Evolutionary conservation across 805 yeast genomes (phyloP), one percentile per base, ranked within the genome.

Genomic region (Wickerhamomyces sydowiorum): DNA sequence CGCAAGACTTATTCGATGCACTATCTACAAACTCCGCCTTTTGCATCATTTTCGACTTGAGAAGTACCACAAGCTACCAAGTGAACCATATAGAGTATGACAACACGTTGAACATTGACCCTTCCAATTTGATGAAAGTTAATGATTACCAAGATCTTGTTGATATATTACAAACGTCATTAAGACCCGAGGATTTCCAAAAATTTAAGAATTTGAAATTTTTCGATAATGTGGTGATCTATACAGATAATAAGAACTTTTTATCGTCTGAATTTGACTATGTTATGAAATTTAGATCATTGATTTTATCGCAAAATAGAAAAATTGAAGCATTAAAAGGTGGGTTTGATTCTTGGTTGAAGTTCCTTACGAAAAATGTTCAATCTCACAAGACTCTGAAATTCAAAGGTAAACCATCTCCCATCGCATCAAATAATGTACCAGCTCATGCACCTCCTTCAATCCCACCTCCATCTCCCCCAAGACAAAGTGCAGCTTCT

Each of bases 341-440:
- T 20, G 78, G 78, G 1, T 68, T 64, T 43, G 67, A 65, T 31
- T 65, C 69, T 35, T 72, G 78, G 78, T 48, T 59, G 15, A 57
- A 59, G 30, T 56, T 56, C 20, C 31, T 68, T 9, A 57, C 59
- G 9, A 60, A 58, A 9, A 53, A 59, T n/a, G 48, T 60, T 9
- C 46, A 53, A 20, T 53, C 48, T 20, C 45, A 47, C 5, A 30
- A 41, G 7, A 45, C 45, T 7, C 29, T 55, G 10, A 36, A 47
- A 7, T 54, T 66, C 19, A 48, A 45, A 12, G 48, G 19, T 4
- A 32, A 23, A 20, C 19, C 13, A 19, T 12, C 53, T 4, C 52
- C 49, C n/a, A 47, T 60, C 5, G 62, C 17, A 28, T 18, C 64
- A 12, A 48, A 45, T 2, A 47, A 55, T 7, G 48, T 52, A 1